Percentiles rank a stretch among this genome's conserved stretches.
phyloP scores from a whole-genome alignment of 306 rosid genomes.

The Vigna nakashimae region DNA sequence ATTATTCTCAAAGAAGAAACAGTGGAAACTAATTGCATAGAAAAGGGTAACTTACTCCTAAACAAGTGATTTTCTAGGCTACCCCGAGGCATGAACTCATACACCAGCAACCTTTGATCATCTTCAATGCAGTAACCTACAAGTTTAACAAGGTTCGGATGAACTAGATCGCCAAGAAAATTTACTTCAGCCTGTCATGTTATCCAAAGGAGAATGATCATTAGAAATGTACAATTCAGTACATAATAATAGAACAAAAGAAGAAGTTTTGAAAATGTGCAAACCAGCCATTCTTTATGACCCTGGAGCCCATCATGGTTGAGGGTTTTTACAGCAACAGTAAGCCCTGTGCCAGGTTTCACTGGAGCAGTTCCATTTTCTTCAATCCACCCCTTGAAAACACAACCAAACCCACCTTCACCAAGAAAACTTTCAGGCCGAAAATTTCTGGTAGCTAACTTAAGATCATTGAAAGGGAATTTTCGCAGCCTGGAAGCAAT shows the following conservation, averaged over 20 bases:
- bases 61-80: slow-evolving; percentile 98
- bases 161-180: slow-evolving; percentile 92
- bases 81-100: slow-evolving; percentile 98
- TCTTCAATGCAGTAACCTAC: slow-evolving; percentile 97
- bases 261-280: slow-evolving; percentile 25
- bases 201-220: slow-evolving; percentile 35
- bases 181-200: slow-evolving; percentile 89
- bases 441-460: slow-evolving; percentile 92
- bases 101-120: slow-evolving; percentile 90
- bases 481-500: slow-evolving; percentile 89
- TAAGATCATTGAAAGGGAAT: slow-evolving; percentile 87
- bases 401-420: slow-evolving; percentile 99
- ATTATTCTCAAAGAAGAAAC: slow-evolving; percentile 26
- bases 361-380: slow-evolving; percentile 99
- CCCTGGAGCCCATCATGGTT: slow-evolving; percentile 99
- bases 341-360: slow-evolving; percentile 98
- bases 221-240: slow-evolving; percentile 23
- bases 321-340: slow-evolving; percentile 96
- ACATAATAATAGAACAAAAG: neutral
- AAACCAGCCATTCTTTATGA: slow-evolving; percentile 99
- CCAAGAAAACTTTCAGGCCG: slow-evolving; percentile 99
- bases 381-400: slow-evolving; percentile 98
- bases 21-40: slow-evolving; percentile 8
- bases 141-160: slow-evolving; percentile 90
- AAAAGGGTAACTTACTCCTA: slow-evolving; percentile 71